Conservation (phyloP, 106 monocot species). For the Dendrobium nobile region DNA sequence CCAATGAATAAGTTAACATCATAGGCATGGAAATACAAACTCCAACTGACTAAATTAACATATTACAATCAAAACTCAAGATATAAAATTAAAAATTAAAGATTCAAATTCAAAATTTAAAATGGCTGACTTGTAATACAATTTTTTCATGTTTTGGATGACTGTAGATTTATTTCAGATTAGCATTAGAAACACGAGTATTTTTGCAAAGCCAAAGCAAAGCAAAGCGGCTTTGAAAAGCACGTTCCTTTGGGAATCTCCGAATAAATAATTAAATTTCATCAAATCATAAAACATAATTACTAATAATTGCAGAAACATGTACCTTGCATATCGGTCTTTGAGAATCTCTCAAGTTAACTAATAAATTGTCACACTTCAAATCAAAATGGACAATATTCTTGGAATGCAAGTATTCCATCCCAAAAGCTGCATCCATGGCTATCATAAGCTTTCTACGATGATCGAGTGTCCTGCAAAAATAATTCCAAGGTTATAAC, state of each 20-base stretch:
- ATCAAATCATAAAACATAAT: neutral
- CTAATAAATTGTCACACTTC: conserved; percentile 93
- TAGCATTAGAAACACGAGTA: neutral
- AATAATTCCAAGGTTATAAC: conserved; percentile 5
- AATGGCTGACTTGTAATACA: too few species aligned
- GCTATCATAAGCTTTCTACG: conserved; percentile 86
- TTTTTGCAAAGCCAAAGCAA: neutral
- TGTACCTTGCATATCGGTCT: conserved; percentile 97
- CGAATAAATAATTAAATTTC: neutral
- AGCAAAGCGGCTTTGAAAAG: neutral
- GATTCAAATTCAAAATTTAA: too few species aligned
- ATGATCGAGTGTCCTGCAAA: conserved; percentile 59
- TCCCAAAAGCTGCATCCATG: conserved; percentile 97
- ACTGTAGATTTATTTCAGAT: too few species aligned
- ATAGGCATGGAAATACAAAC: too few species aligned
- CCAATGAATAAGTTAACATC: too few species aligned
- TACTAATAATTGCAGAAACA: conserved; percentile 1
- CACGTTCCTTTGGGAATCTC: too few species aligned
- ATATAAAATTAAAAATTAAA: too few species aligned
- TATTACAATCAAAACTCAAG: too few species aligned
- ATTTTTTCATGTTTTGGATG: too few species aligned
- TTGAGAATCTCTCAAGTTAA: conserved; percentile 82
- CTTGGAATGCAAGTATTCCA: conserved; percentile 97
- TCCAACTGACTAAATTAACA: too few species aligned
- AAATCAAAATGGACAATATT: conserved; percentile 96